phyloP scores from a whole-genome alignment of 1,284 basidiomycete species.

The Chondrostereum purpureum region DNA sequence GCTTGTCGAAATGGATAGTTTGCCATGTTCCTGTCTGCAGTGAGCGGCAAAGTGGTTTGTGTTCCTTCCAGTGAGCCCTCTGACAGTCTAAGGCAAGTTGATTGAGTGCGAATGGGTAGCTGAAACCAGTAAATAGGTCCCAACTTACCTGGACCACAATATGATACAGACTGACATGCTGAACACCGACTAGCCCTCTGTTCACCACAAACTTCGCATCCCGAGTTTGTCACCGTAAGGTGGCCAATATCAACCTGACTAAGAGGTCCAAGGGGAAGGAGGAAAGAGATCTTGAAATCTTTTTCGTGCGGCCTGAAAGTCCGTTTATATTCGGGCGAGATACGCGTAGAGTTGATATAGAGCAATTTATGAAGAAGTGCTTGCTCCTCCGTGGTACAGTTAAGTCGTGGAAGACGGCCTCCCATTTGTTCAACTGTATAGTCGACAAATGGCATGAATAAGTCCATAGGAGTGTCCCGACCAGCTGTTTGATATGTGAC shows the following conservation, averaged over 20 bases:
- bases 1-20: conserved; percentile 21
- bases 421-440: no score
- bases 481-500: conserved; percentile 5
- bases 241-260: conserved; percentile 29
- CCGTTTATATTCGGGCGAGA: conserved; percentile 22
- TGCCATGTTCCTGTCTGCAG: conserved; percentile 34
- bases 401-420: conserved; percentile 8
- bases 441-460: no score
- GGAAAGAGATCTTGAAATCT: conserved; percentile 26
- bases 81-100: conserved; percentile 32
- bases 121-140: not conserved
- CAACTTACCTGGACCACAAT: conserved; percentile 28
- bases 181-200: conserved; percentile 25
- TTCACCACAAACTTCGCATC: conserved; percentile 34
- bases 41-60: conserved; percentile 31
- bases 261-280: conserved; percentile 33
- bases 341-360: conserved; percentile 25
- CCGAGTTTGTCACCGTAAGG: conserved; percentile 26
- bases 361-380: conserved; percentile 27
- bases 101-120: not conserved
- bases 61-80: conserved; percentile 30
- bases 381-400: conserved; percentile 22
- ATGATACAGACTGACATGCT: conserved; percentile 29
- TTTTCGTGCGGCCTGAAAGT: conserved; percentile 17
- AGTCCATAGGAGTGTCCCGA: not conserved